Conservation (phyloP, 768 basidiomycete species). For the Rossbeevera mucosa region DNA sequence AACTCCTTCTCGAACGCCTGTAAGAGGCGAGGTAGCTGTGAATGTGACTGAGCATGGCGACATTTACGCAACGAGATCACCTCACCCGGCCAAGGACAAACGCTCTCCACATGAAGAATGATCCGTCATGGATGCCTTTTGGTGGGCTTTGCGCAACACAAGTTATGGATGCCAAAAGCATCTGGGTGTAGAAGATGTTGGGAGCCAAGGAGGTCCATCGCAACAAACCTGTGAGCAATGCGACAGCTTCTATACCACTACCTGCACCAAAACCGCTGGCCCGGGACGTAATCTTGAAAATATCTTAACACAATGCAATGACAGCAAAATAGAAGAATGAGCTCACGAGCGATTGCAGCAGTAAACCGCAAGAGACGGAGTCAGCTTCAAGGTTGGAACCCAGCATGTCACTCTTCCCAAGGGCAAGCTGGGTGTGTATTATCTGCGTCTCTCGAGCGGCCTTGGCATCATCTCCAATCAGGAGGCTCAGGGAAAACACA, state of each 20-base stretch:
- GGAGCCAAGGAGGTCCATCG: constrained; percentile 64
- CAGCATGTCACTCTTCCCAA: constrained; percentile 54
- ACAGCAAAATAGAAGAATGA: not conserved
- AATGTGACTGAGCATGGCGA: constrained; percentile 1
- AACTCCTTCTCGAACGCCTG: constrained; percentile 50
- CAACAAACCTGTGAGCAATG: constrained; percentile 50
- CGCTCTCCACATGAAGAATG: constrained; percentile 55
- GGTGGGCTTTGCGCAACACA: constrained; percentile 53
- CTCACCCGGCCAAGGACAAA: constrained; percentile 71
- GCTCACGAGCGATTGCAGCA: constrained; percentile 58
- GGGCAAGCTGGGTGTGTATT: constrained; percentile 59
- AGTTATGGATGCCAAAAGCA: constrained; percentile 58
- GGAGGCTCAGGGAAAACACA: constrained; percentile 51
- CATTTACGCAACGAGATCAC: constrained; percentile 2
- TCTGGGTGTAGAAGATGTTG: constrained; percentile 60
- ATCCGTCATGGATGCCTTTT: constrained; percentile 27
- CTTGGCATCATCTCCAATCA: constrained; percentile 67
- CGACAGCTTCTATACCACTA: constrained; percentile 46
- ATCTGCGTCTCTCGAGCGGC: constrained; percentile 66
- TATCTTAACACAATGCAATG: not conserved
- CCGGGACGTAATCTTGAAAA: constrained; percentile 50
- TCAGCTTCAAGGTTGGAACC: constrained; percentile 62
- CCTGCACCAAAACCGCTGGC: constrained; percentile 63
- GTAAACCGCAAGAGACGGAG: constrained; percentile 56
- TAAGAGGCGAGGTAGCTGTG: constrained; percentile 60